Conservation (phyloP, 78 protist species). For the Speleostelium caveatum region DNA sequence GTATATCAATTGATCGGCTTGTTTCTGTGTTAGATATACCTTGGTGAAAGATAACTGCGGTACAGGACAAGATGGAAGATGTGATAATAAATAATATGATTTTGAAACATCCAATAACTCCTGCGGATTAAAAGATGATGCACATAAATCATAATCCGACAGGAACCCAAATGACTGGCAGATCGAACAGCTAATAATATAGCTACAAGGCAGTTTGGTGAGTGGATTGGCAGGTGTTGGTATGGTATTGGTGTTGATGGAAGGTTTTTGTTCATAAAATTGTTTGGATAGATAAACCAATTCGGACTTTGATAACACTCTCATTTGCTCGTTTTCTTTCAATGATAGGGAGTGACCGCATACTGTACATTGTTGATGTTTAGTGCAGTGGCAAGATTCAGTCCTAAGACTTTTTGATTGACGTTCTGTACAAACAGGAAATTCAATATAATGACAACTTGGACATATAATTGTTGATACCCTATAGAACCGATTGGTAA, state of each 20-base stretch:
- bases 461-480: constrained; percentile 19
- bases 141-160: too few species aligned
- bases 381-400: constrained; percentile 27
- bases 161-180: constrained; percentile 61
- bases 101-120: too few species aligned
- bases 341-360: constrained; percentile 25
- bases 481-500: not conserved
- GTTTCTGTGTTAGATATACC: not conserved
- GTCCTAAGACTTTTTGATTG: not conserved
- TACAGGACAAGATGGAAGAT: constrained; percentile 26
- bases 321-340: constrained; percentile 6
- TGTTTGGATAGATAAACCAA: not conserved
- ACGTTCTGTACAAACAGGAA: constrained; percentile 32
- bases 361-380: not conserved
- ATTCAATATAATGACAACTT: constrained; percentile 35
- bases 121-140: too few species aligned
- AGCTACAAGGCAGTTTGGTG: not conserved
- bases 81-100: constrained; percentile 8
- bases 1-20: constrained; percentile 33
- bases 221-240: not conserved
- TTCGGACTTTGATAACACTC: constrained; percentile 5
- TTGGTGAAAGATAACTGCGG: not conserved
- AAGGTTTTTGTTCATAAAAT: not conserved
- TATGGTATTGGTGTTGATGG: not conserved
- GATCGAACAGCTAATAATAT: constrained; percentile 16